These are phyloP conservation scores for Oldenlandia corymbosa DNA, from an alignment of 257 asterid species.

Conservation along the genomic window DNA sequence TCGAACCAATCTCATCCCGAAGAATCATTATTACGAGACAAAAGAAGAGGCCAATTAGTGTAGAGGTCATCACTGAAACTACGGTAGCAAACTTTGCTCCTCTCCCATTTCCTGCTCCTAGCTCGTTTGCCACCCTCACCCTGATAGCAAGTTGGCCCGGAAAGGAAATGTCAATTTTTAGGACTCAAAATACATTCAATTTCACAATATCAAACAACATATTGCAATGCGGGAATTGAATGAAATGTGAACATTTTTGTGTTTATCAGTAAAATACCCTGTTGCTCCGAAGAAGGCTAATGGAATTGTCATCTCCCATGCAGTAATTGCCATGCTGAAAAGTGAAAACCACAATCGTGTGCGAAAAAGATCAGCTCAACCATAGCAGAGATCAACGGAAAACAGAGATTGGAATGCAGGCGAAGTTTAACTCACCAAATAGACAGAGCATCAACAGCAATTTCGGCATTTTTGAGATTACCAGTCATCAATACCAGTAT, in stretches of 20 bases:
- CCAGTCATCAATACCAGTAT: constrained; percentile 74
- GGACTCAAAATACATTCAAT: no score
- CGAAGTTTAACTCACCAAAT: constrained; percentile 37
- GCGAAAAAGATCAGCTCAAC: no score
- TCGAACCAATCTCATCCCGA: constrained; percentile 32
- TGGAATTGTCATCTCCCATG: constrained; percentile 52
- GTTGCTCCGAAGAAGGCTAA: constrained; percentile 46
- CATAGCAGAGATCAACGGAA: no score
- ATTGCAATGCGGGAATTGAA: no score
- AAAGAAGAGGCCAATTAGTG: constrained; percentile 36
- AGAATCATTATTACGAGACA: constrained; percentile 35
- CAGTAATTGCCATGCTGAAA: constrained; percentile 47
- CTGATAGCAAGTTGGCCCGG: no score
- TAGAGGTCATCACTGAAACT: constrained; percentile 44
- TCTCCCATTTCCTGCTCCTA: constrained; percentile 60
- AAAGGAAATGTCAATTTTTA: no score
- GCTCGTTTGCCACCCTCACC: constrained; percentile 75
- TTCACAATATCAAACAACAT: no score
- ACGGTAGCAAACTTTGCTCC: constrained; percentile 47
- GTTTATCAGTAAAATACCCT: no score
- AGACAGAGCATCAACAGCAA: constrained; percentile 38
- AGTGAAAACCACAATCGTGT: not conserved
- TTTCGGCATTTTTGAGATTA: constrained; percentile 53
- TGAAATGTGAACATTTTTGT: no score
- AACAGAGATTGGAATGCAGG: no score